phyloP scores from a whole-genome alignment of 75 land plant species.

The Selaginella moellendorffii region DNA sequence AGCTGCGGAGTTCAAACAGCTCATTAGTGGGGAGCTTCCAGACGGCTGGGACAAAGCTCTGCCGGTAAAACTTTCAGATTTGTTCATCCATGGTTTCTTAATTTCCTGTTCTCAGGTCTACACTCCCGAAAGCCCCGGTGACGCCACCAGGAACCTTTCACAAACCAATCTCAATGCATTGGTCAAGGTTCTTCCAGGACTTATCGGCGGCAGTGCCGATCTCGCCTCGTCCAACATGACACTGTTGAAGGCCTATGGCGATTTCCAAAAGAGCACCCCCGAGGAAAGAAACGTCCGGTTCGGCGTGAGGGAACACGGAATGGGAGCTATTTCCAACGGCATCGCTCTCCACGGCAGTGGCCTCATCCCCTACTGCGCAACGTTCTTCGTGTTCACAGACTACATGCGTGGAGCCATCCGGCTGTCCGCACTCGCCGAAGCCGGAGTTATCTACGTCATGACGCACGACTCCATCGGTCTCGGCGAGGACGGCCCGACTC shows the following conservation, averaged over 20 bases:
- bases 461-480: conserved; percentile 89
- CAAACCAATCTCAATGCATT: conserved; percentile 36
- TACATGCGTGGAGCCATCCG: conserved; percentile 70
- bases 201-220: conserved; percentile 87
- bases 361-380: conserved; percentile 63
- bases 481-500: conserved; percentile 92
- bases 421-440: conserved; percentile 52
- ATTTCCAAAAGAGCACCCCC: conserved; percentile 64
- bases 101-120: conserved; percentile 23
- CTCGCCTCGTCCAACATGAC: conserved; percentile 86
- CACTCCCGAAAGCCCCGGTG: conserved; percentile 47
- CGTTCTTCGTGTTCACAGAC: conserved; percentile 81
- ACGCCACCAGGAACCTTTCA: conserved; percentile 51
- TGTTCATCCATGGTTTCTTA: background rate
- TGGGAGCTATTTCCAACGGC: conserved; percentile 76
- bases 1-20: conserved; percentile 44
- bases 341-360: conserved; percentile 58
- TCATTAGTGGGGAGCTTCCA: conserved; percentile 45
- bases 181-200: conserved; percentile 55
- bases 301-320: conserved; percentile 80
- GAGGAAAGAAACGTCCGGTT: conserved; percentile 53
- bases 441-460: conserved; percentile 78
- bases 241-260: conserved; percentile 54
- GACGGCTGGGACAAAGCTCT: conserved; percentile 65
- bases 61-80: conserved; percentile 33